Base-by-base conservation (phyloP, 371 early-diverging fungal genomes). In the Mucor irregularis region DNA sequence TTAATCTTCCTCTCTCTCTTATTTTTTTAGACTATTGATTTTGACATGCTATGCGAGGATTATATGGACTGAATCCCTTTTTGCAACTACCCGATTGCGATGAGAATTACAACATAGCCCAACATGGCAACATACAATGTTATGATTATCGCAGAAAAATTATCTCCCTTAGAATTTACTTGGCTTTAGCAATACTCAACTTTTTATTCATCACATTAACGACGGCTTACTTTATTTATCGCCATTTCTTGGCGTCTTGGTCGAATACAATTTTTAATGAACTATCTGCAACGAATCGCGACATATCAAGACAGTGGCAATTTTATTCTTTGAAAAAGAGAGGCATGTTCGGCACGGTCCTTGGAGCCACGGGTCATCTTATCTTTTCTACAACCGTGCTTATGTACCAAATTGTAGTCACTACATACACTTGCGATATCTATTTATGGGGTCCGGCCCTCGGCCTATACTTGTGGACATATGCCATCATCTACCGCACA, bases 291-390 rank as follows among this genome's bases (percentile, higher is more conserved):
- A 43, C 33, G 21, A 16, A 13, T 6, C 6, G 37, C 5, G 34
- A 34, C 13, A 38, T 54, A 4, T 54, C 61, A 21, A 61, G 16
- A 43, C 49, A 35, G 17, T 61, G 61, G 61, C 49, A 42, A 37
- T 21, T n/a, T 4, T 61, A 61, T 22, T 61, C 61, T 3, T 30
- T 61, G 16, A 49, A 44, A 11, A 61, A 61, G 22, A 39, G 61
- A 30, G 37, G 43, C 10, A 6, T 54, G 0, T 54, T 61, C 19
- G 61, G 54, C 5, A 33, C 49, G 9, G 34, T 49, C 0, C 34
- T 61, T 2, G 50, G 61, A 0, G 61, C 61, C 5, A 13, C 49
- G 1, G 61, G 61, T 14, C 55, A 54, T 35, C 47, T 53, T 9
- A 14, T 53, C 6, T 54, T 61, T 26, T 42, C 37, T 19, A 61